Conservation (phyloP, 805 yeast species). For the Scheffersomyces stipitis region DNA sequence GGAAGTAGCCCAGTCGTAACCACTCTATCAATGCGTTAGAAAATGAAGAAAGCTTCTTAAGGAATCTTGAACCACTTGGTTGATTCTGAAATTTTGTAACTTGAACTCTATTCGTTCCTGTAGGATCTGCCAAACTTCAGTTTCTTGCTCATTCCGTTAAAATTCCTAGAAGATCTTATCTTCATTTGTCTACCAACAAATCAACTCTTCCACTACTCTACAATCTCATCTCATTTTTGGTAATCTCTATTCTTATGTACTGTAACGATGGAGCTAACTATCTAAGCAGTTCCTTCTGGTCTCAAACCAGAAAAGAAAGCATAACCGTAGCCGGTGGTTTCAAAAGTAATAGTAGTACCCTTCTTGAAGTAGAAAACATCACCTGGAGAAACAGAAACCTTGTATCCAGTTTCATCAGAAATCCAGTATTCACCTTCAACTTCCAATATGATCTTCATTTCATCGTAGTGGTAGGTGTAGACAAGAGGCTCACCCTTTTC, state of each 20-base stretch:
- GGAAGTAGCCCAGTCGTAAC: too few relatives aligned
- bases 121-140: too few relatives aligned
- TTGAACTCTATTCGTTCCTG: too few relatives aligned
- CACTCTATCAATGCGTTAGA: too few relatives aligned
- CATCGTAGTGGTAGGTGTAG: conserved; percentile 55
- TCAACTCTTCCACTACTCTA: background rate
- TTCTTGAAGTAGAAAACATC: conserved; percentile 67
- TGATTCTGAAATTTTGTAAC: too few relatives aligned
- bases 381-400: conserved; percentile 58
- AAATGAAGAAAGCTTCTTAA: too few relatives aligned
- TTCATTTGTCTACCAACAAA: background rate
- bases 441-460: conserved; percentile 69
- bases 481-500: conserved; percentile 67
- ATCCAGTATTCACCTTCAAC: conserved; percentile 64
- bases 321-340: conserved; percentile 64
- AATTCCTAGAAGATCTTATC: too few relatives aligned
- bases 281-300: conserved; percentile 32
- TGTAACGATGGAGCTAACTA: too few relatives aligned
- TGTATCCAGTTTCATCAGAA: conserved; percentile 62
- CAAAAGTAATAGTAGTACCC: conserved; percentile 61
- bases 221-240: background rate
- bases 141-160: too few relatives aligned
- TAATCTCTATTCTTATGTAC: too few relatives aligned
- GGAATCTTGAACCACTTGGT: too few relatives aligned
- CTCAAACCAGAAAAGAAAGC: conserved; percentile 64